Base-by-base conservation (phyloP, 768 basidiomycete species). In the Mrakia gelida region DNA sequence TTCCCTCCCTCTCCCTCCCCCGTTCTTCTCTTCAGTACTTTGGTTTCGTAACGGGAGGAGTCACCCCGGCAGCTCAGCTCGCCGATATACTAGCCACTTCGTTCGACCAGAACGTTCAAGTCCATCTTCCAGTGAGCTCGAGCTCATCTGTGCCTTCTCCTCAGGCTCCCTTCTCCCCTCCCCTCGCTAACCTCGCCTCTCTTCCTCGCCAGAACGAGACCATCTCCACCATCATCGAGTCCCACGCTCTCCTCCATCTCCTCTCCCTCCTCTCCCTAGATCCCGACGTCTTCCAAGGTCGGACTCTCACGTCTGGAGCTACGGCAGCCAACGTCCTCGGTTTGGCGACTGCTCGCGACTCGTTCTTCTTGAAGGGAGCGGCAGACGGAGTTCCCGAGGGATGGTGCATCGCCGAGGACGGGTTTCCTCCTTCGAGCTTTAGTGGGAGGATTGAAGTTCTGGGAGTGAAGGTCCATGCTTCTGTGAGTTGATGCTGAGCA, bases 291-390 rank as follows among this genome's bases (percentile, higher is more conserved):
- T 87, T 85, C 80, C 76, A 70, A 23, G 84, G 84, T 15, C 82
- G 86, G 59, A 85, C 85, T 0, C 73, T 87, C 34, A 87, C 86
- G 0, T 86, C 86, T 1, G 87, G 87, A 34, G 87, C 86, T 4
- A 87, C 87, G 0, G 83, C 85, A 0, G 82, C 83, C 26, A 87
- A 87, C 79, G 80, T 86, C 16, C 83, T 87, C 38, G 87, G 86
- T 11, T 81, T 87, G 0, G 84, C 84, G 6, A 83, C 85, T 75
- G 87, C 85, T 0, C 80, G 87, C 23, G 85, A 87, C 73, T 76
- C 81, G 32, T 81, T 83, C 28, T 82, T 80, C 73, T 75, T 81
- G 10, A 67, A 68, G 49, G 63, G 63, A 10, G 73, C 83, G 61
- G 80, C 81, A 7, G 82, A 80, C 8, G 79, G 81, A 79, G 73